These are phyloP conservation scores for Ramularia collo-cygni DNA, from an alignment of 2,329 filamentous ascomycete genomes.

Conservation along the genomic window DNA sequence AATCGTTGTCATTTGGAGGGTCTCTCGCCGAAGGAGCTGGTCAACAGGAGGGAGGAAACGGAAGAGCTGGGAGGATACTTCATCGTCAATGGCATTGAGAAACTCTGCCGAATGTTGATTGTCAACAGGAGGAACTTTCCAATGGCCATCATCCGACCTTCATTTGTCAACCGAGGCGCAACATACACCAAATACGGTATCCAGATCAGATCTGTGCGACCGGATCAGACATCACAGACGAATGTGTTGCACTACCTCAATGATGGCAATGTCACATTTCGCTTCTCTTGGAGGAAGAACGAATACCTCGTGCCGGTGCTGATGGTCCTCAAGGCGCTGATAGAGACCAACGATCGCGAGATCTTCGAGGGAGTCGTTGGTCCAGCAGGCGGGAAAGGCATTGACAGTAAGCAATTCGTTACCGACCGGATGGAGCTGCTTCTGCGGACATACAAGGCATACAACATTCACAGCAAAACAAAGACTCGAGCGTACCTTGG, in stretches of 20 bases:
- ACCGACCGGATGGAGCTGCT: slow-evolving; percentile 91
- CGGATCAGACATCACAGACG: slow-evolving; percentile 97
- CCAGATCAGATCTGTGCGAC: slow-evolving; percentile 82
- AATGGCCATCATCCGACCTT: slow-evolving; percentile 85
- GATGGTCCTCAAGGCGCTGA: slow-evolving; percentile 92
- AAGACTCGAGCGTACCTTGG: slow-evolving; percentile 83
- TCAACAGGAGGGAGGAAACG: slow-evolving; percentile 84
- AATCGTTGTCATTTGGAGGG: slow-evolving; percentile 86
- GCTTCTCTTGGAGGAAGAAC: slow-evolving; percentile 96
- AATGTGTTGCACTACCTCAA: slow-evolving; percentile 94
- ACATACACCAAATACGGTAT: slow-evolving; percentile 87
- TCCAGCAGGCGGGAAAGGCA: slow-evolving; percentile 64
- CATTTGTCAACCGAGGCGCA: slow-evolving; percentile 79
- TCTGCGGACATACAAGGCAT: slow-evolving; percentile 86
- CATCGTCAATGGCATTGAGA: slow-evolving; percentile 95
- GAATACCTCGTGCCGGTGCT: slow-evolving; percentile 93
- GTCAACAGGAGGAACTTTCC: slow-evolving; percentile 89
- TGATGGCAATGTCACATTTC: slow-evolving; percentile 93
- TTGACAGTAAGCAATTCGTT: slow-evolving; percentile 79
- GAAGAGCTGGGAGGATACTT: slow-evolving; percentile 97
- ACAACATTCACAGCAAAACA: slow-evolving; percentile 71
- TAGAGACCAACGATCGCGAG: slow-evolving; percentile 93
- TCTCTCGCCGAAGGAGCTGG: slow-evolving; percentile 73
- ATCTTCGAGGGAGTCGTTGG: slow-evolving; percentile 94
- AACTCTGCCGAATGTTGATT: slow-evolving; percentile 86